Evolutionary conservation across 257 asterid genomes (phyloP).

Genomic region (Solanum neorickii): DNA sequence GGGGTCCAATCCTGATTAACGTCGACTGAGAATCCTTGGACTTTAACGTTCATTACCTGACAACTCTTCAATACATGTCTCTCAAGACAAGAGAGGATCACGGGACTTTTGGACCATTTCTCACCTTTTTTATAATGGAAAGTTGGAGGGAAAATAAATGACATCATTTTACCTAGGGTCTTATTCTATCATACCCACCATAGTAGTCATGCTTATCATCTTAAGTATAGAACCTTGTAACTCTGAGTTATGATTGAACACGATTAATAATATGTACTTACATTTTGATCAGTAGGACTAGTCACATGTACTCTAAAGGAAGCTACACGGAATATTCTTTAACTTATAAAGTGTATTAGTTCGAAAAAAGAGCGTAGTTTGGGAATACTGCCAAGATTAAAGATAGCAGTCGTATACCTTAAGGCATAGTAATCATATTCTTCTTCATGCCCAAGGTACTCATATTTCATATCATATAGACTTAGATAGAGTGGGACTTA

Average conservation of each 20-base stretch:
- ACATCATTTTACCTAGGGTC: background rate
- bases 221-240: too few relatives aligned
- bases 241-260: background rate
- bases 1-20: background rate
- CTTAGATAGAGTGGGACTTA: background rate
- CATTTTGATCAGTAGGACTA: background rate
- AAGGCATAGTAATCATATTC: background rate
- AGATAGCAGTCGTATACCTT: background rate
- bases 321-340: too few relatives aligned
- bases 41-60: too few relatives aligned
- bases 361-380: background rate
- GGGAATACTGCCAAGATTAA: background rate
- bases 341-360: background rate
- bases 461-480: background rate
- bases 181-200: background rate
- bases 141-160: background rate
- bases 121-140: background rate
- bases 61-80: background rate
- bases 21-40: background rate
- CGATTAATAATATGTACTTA: background rate
- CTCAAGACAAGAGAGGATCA: background rate
- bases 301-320: background rate
- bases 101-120: background rate
- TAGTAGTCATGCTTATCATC: background rate
- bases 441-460: background rate